Evolutionary conservation across 768 basidiomycete species (phyloP).

Genomic region (Naganishia vaughanmartiniae): DNA sequence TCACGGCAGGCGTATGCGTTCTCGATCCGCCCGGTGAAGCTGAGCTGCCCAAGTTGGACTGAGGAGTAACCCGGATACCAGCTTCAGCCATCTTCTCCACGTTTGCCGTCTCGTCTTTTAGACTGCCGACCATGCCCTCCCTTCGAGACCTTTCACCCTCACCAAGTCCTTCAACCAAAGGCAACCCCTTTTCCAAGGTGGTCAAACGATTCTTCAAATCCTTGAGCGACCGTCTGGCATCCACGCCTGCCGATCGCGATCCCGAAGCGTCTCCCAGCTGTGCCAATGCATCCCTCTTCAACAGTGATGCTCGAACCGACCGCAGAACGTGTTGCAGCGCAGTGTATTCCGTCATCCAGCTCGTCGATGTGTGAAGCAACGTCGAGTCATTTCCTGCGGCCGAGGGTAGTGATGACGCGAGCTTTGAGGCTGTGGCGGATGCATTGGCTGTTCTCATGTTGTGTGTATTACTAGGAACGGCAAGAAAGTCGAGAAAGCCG

Average conservation of each 20-base stretch:
- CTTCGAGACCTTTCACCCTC: conserved; percentile 89
- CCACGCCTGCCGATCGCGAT: conserved; percentile 75
- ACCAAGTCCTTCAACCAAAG: conserved; percentile 71
- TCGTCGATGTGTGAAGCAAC: conserved; percentile 63
- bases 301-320: conserved; percentile 78
- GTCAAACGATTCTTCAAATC: conserved; percentile 61
- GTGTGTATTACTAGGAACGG: conserved; percentile 59
- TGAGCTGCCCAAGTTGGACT: conserved; percentile 2
- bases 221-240: conserved; percentile 62
- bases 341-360: conserved; percentile 87
- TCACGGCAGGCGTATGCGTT: conserved; percentile 52
- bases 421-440: conserved; percentile 30
- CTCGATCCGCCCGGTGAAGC: conserved; percentile 31
- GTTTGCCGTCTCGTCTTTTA: conserved; percentile 89
- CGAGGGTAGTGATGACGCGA: conserved; percentile 28
- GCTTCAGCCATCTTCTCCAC: conserved; percentile 80
- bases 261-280: conserved; percentile 69
- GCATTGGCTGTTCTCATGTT: conserved; percentile 22
- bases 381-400: not conserved
- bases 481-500: conserved; percentile 82
- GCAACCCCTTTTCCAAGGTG: conserved; percentile 66
- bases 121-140: conserved; percentile 79
- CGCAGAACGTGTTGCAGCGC: conserved; percentile 73
- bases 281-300: conserved; percentile 78
- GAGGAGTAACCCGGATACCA: conserved; percentile 57